Percentiles rank a stretch among this genome's conserved stretches.
Conservation (phyloP, 2,329 filamentous ascomycete genomes). For the Alternaria arborescens region DNA sequence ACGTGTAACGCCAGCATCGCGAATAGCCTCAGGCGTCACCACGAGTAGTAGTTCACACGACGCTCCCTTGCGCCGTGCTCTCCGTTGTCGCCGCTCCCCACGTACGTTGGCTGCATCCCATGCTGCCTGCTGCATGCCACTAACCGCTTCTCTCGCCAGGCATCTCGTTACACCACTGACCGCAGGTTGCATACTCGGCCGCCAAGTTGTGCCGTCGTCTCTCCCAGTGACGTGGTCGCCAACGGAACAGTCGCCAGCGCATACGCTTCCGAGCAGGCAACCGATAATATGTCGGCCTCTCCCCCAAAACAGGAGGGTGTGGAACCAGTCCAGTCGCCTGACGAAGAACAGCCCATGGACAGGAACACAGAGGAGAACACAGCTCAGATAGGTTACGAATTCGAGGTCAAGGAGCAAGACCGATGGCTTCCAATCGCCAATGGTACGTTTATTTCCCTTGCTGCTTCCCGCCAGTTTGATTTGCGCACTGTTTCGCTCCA, state of each 20-base stretch:
- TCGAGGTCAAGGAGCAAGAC: constrained; percentile 99
- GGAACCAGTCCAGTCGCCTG: constrained; percentile 92
- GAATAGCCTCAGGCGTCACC: constrained; percentile 3
- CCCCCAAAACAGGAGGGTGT: constrained; percentile 88
- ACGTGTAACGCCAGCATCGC: constrained; percentile 11
- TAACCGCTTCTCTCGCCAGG: constrained; percentile 42
- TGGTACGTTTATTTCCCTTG: constrained; percentile 75
- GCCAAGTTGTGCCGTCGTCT: constrained; percentile 40
- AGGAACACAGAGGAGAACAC: constrained; percentile 79
- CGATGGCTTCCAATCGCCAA: constrained; percentile 99
- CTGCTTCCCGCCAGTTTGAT: constrained; percentile 47
- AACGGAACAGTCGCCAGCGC: constrained; percentile 53
- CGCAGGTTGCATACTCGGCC: constrained; percentile 47
- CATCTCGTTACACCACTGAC: constrained; percentile 40
- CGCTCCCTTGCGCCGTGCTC: constrained; percentile 29
- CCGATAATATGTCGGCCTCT: constrained; percentile 80
- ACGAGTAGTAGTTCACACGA: constrained; percentile 8
- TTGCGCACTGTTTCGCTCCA: constrained; percentile 45
- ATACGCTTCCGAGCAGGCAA: constrained; percentile 57
- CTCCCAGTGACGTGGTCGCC: constrained; percentile 52
- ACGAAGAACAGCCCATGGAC: constrained; percentile 94
- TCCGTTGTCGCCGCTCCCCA: constrained; percentile 17
- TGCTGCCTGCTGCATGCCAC: constrained; percentile 41
- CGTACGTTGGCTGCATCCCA: constrained; percentile 36
- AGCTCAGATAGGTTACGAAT: constrained; percentile 83